Conservation (phyloP, 345 rosid genomes). For the Aquilaria yunnanensis region DNA sequence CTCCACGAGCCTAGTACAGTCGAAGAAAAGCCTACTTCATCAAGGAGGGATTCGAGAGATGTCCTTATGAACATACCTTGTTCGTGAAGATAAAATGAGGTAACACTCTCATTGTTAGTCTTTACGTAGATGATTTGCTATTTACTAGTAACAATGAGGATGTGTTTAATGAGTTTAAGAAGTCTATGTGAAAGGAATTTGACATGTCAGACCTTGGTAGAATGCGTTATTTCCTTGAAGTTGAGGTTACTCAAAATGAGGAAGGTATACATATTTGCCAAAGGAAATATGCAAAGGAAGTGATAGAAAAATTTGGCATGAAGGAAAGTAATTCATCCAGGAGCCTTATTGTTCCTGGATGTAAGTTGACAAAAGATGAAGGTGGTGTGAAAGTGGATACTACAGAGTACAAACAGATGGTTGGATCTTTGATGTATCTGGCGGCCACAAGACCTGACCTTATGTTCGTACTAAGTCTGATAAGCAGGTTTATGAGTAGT, state of each 20-base stretch:
- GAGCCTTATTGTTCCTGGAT: no score
- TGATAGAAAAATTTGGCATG: background rate
- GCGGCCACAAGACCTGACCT: background rate
- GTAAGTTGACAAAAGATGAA: no score
- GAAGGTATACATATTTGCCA: background rate
- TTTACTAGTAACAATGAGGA: background rate
- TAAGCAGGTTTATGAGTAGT: slow-evolving; percentile 2
- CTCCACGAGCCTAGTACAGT: background rate
- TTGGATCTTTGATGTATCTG: no score
- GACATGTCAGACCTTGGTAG: background rate
- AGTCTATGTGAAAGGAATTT: background rate
- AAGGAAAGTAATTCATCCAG: no score
- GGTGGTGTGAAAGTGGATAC: no score
- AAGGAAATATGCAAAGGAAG: background rate
- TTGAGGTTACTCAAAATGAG: background rate
- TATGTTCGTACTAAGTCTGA: background rate
- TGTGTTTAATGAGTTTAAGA: background rate
- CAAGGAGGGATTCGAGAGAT: slow-evolving; percentile 1
- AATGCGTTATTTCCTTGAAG: background rate
- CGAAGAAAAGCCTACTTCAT: slow-evolving; percentile 1
- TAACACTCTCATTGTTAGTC: slow-evolving; percentile 2
- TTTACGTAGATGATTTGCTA: background rate
- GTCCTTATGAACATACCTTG: slow-evolving; percentile 1
- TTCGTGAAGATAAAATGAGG: background rate
- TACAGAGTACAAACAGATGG: no score